Percentiles rank a stretch among this genome's conserved stretches.
phyloP scores from a whole-genome alignment of 129 eudicot species.

The Flaveria trinervia region DNA sequence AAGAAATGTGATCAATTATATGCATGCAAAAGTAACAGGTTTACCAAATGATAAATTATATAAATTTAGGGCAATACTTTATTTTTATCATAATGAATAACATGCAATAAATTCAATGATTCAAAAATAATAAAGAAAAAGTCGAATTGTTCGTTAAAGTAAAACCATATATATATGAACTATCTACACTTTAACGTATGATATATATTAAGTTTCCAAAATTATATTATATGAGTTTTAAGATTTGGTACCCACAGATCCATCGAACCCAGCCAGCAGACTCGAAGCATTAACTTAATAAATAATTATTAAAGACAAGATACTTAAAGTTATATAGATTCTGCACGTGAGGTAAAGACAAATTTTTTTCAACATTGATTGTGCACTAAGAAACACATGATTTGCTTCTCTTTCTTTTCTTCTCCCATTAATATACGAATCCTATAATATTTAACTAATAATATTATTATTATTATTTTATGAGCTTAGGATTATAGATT shows the following conservation, averaged over 20 bases:
- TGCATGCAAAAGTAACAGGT: slow-evolving; percentile 17
- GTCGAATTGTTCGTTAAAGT: too few relatives aligned
- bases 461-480: too few relatives aligned
- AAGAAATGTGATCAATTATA: neutral
- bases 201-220: too few relatives aligned
- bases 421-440: too few relatives aligned
- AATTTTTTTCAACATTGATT: slow-evolving; percentile 8
- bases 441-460: too few relatives aligned
- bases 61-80: neutral
- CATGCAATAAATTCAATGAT: neutral
- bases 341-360: slow-evolving; percentile 29
- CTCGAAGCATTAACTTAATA: slow-evolving; percentile 3
- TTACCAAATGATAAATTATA: neutral
- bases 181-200: too few relatives aligned
- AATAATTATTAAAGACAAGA: neutral
- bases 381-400: slow-evolving; percentile 22
- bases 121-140: neutral
- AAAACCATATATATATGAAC: too few relatives aligned
- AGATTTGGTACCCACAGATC: slow-evolving; percentile 30
- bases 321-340: slow-evolving; percentile 10
- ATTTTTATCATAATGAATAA: neutral
- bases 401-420: neutral
- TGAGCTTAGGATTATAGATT: too few relatives aligned
- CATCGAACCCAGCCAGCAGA: slow-evolving; percentile 30
- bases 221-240: too few relatives aligned